Evolutionary conservation across 176 grass and related monocot species (phyloP).

Genomic region (Neostapfia colusana): DNA sequence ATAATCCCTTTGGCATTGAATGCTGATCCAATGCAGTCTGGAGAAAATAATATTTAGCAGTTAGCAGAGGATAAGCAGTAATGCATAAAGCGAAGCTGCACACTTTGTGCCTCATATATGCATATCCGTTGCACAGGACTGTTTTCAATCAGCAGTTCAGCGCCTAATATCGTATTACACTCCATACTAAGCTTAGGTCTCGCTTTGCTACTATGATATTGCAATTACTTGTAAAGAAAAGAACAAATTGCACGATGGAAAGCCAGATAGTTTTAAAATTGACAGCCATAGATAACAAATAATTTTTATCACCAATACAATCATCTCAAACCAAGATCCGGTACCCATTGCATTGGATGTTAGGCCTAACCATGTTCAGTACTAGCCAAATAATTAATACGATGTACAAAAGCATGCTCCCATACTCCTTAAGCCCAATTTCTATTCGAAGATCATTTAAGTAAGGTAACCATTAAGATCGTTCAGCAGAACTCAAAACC

Average conservation of each 20-base stretch:
- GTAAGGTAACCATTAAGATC: not conserved
- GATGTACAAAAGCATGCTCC: not conserved
- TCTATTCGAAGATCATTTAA: constrained; percentile 4
- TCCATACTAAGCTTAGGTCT: not conserved
- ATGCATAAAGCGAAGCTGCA: not conserved
- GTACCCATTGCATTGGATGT: not conserved
- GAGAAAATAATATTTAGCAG: constrained; percentile 20
- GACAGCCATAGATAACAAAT: not conserved
- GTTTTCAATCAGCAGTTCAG: constrained; percentile 13
- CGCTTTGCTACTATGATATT: not conserved
- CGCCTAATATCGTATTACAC: constrained; percentile 12
- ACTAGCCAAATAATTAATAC: not conserved
- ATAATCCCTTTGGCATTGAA: constrained; percentile 97
- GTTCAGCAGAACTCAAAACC: not conserved
- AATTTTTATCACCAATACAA: too few species aligned
- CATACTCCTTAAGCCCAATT: not conserved
- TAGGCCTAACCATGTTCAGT: not conserved
- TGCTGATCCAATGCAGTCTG: constrained; percentile 99
- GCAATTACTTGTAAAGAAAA: not conserved
- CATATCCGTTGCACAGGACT: constrained; percentile 8
- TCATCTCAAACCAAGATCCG: not conserved
- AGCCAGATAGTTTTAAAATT: not conserved
- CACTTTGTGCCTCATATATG: constrained; percentile 2
- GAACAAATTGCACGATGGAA: not conserved
- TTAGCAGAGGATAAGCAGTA: constrained; percentile 24